Conservation (phyloP, 2,329 filamentous ascomycete genomes). For the Cladosporium cucumerinum region DNA sequence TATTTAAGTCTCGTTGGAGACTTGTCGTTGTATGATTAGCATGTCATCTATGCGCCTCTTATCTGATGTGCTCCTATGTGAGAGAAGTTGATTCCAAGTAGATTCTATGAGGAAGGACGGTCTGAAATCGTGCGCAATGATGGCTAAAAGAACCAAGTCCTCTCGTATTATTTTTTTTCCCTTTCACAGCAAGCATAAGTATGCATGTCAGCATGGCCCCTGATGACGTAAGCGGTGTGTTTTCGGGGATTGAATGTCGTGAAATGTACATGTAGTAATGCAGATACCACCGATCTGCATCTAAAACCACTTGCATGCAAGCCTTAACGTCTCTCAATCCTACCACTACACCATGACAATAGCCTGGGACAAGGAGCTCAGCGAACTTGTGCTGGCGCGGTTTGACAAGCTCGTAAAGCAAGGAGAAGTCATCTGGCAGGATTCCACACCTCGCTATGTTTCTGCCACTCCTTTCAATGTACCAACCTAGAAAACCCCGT, state of each 20-base stretch:
- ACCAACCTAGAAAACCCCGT: not conserved
- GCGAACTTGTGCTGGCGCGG: not conserved
- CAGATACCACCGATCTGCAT: not conserved
- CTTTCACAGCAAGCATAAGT: not conserved
- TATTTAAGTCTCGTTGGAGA: not conserved
- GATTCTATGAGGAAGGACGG: not conserved
- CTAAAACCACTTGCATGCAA: not conserved
- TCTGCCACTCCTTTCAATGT: not conserved
- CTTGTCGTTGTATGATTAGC: not conserved
- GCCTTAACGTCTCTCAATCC: not conserved
- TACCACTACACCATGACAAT: not conserved
- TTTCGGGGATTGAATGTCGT: not conserved
- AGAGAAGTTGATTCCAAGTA: not conserved
- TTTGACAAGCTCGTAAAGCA: conserved; percentile 12
- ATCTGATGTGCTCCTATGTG: not conserved
- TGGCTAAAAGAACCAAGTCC: not conserved
- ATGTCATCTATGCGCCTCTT: not conserved
- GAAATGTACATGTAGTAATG: not conserved
- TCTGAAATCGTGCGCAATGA: not conserved
- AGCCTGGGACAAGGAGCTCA: not conserved
- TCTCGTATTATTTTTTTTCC: not conserved
- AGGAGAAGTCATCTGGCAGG: conserved; percentile 9
- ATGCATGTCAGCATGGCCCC: not conserved
- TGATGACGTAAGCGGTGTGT: not conserved
- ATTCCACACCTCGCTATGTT: conserved; percentile 1